These are phyloP conservation scores for Fusarium buxicola DNA, from an alignment of 2,329 filamentous ascomycete genomes.

Conservation along the genomic window DNA sequence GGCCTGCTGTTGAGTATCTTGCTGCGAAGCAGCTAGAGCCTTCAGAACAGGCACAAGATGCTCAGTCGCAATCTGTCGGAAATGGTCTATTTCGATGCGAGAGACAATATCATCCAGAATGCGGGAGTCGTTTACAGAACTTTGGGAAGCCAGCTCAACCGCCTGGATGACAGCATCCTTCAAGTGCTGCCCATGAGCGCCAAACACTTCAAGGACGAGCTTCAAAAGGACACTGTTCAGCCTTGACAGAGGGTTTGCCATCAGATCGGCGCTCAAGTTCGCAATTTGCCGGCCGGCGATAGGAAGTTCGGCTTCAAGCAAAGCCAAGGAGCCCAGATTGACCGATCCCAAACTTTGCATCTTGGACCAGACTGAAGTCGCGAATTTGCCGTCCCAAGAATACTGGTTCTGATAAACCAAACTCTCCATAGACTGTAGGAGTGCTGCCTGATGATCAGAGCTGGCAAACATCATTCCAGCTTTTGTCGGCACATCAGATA, in stretches of 20 bases:
- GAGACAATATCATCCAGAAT: constrained; percentile 41
- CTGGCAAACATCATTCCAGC: constrained; percentile 50
- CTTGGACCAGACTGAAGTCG: constrained; percentile 64
- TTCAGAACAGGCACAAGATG: constrained; percentile 61
- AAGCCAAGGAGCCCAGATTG: constrained; percentile 68
- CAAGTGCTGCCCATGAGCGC: constrained; percentile 53
- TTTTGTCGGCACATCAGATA: constrained; percentile 58
- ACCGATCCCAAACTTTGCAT: constrained; percentile 64
- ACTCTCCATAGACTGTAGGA: constrained; percentile 61
- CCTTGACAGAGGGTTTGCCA: constrained; percentile 60
- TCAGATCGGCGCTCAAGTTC: constrained; percentile 61
- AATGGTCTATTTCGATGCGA: constrained; percentile 50
- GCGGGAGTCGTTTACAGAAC: constrained; percentile 2
- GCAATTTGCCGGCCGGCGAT: constrained; percentile 68
- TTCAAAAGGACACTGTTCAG: constrained; percentile 62
- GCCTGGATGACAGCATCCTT: constrained; percentile 45
- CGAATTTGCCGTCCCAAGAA: constrained; percentile 56
- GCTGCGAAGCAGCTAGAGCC: constrained; percentile 53
- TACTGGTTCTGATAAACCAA: constrained; percentile 55
- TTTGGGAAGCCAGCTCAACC: constrained; percentile 37
- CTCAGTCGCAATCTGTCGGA: constrained; percentile 52
- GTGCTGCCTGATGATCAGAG: constrained; percentile 51
- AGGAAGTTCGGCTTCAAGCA: constrained; percentile 74
- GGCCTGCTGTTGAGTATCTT: constrained; percentile 33
- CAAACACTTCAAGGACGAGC: constrained; percentile 57